Conservation (phyloP, 2,329 filamentous ascomycete species). For the Calonectria pseudoreteaudii region DNA sequence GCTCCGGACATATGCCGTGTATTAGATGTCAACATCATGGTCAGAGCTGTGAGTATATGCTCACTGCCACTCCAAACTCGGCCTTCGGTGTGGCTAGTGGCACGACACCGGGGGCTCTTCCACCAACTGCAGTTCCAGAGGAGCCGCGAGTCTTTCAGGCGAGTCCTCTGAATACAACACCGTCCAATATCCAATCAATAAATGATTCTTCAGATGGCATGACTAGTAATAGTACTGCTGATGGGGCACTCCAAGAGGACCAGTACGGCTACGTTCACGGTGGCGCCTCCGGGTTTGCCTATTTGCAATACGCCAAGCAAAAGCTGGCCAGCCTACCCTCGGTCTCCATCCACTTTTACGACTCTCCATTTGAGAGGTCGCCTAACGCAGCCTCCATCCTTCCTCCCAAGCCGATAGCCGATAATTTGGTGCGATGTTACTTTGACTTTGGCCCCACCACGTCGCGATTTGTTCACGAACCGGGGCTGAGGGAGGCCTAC, state of each 20-base stretch:
- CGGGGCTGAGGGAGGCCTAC: not conserved
- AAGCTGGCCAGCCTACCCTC: not conserved
- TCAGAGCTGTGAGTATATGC: constrained; percentile 15
- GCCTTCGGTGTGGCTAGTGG: not conserved
- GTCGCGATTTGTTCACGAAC: not conserved
- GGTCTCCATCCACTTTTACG: not conserved
- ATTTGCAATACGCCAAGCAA: not conserved
- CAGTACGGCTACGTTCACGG: not conserved
- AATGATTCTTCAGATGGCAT: not conserved
- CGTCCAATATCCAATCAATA: not conserved
- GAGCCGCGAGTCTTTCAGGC: not conserved
- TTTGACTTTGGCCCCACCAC: not conserved
- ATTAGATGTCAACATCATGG: constrained; percentile 13
- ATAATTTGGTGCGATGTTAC: not conserved
- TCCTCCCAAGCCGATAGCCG: not conserved
- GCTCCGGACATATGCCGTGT: constrained; percentile 13
- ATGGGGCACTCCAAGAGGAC: not conserved
- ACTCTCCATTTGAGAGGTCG: not conserved
- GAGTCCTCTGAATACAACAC: not conserved
- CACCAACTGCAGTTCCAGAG: not conserved
- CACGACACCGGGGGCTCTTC: not conserved
- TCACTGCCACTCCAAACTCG: not conserved
- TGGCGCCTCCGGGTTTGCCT: constrained; percentile 1
- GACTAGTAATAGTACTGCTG: not conserved
- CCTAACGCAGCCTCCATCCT: not conserved